phyloP scores from a whole-genome alignment of 495 filamentous ascomycete species.

The Penicillium chermesinum region DNA sequence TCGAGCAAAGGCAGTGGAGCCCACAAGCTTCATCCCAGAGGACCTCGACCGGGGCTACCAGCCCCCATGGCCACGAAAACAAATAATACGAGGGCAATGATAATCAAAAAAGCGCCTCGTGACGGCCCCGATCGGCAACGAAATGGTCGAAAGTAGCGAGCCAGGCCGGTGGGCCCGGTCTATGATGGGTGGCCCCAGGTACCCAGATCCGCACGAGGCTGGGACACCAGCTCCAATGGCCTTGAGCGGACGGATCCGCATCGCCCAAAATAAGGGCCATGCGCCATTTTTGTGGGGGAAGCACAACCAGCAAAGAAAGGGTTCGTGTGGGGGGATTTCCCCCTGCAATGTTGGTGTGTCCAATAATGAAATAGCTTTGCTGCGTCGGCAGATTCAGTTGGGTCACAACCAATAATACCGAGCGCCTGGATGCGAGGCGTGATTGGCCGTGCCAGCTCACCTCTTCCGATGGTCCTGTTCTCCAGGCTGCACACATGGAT shows the following conservation, averaged over 20 bases:
- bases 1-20: not conserved
- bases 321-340: conserved; percentile 28
- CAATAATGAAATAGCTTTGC: not conserved
- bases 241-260: conserved; percentile 15
- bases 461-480: not conserved
- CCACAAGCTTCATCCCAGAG: not conserved
- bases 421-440: not conserved
- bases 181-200: conserved; percentile 20
- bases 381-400: not conserved
- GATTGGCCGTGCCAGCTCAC: conserved; percentile 1
- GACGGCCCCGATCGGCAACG: conserved; percentile 3
- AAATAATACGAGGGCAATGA: not conserved
- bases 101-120: not conserved
- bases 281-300: conserved; percentile 33
- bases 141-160: conserved; percentile 3
- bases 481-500: not conserved
- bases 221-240: conserved; percentile 9
- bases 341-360: not conserved
- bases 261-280: conserved; percentile 16
- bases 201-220: conserved; percentile 20
- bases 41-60: not conserved
- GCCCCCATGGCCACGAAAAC: not conserved
- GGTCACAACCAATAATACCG: not conserved
- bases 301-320: conserved; percentile 5
- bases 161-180: conserved; percentile 2